Conservation (phyloP, 148 eudicot genomes). For the Heliamphora exappendiculata region DNA sequence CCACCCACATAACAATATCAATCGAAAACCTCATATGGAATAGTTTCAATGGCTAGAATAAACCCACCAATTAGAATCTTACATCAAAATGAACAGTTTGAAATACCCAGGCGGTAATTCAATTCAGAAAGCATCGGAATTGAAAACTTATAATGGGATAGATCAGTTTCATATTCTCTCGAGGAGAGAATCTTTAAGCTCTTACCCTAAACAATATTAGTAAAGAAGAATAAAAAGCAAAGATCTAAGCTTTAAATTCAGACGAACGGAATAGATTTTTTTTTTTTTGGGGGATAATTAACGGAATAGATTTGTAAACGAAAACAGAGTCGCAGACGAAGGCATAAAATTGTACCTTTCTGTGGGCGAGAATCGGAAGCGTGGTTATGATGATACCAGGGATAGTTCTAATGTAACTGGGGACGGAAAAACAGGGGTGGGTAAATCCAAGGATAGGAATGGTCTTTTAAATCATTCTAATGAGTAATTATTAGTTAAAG, state of each 20-base stretch:
- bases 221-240: not conserved
- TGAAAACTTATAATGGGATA: not conserved
- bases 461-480: too few species aligned
- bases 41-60: not conserved
- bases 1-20: not conserved
- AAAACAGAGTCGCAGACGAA: not conserved
- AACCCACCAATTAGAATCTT: not conserved
- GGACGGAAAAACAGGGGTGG: not conserved
- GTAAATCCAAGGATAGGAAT: not conserved
- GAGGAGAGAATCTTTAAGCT: not conserved
- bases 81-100: not conserved
- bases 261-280: not conserved
- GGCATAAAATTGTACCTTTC: not conserved
- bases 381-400: not conserved
- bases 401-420: not conserved
- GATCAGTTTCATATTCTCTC: not conserved
- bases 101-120: not conserved
- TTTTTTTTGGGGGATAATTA: too few species aligned
- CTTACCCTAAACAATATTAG: not conserved
- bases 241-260: not conserved
- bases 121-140: not conserved
- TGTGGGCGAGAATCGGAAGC: not conserved
- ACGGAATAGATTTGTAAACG: not conserved
- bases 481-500: too few species aligned
- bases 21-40: not conserved